Conservation (phyloP, 2,329 filamentous ascomycete species). For the Trichophyton rubrum region DNA sequence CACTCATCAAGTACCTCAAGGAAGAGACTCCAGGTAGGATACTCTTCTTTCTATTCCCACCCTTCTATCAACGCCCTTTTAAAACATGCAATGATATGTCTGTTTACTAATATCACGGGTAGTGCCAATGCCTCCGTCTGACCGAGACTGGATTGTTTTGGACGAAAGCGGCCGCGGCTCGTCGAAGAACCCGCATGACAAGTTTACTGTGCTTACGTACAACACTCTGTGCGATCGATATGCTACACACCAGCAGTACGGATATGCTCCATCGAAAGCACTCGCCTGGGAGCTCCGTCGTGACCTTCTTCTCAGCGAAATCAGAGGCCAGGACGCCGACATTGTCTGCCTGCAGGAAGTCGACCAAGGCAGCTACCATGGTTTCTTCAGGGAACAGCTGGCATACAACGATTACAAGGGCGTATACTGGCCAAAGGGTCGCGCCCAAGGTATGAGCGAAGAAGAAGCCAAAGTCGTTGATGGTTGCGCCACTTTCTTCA, state of each 20-base stretch:
- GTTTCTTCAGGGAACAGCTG: constrained; percentile 77
- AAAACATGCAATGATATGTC: neutral
- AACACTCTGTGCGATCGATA: constrained; percentile 94
- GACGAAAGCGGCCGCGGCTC: constrained; percentile 37
- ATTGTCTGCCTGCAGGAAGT: constrained; percentile 91
- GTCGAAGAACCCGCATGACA: constrained; percentile 45
- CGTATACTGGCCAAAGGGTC: constrained; percentile 79
- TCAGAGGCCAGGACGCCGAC: constrained; percentile 68
- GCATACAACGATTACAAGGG: constrained; percentile 85
- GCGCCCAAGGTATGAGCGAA: constrained; percentile 83
- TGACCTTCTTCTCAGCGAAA: constrained; percentile 69
- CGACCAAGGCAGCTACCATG: constrained; percentile 80
- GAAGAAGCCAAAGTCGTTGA: constrained; percentile 83
- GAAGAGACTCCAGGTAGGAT: constrained; percentile 72
- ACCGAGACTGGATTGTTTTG: constrained; percentile 68
- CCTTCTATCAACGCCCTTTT: neutral
- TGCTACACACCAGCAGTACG: constrained; percentile 71
- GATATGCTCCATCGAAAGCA: constrained; percentile 73
- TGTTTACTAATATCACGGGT: constrained; percentile 9
- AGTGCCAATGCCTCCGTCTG: constrained; percentile 67
- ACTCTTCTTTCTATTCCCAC: neutral
- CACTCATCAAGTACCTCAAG: constrained; percentile 67
- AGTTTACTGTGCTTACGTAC: constrained; percentile 78
- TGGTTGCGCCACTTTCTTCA: constrained; percentile 94
- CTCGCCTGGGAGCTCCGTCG: constrained; percentile 79